Percentiles rank a stretch among this genome's conserved stretches.
Evolutionary conservation across 148 eudicot genomes (phyloP).

Genomic region (Persicaria maculosa): DNA sequence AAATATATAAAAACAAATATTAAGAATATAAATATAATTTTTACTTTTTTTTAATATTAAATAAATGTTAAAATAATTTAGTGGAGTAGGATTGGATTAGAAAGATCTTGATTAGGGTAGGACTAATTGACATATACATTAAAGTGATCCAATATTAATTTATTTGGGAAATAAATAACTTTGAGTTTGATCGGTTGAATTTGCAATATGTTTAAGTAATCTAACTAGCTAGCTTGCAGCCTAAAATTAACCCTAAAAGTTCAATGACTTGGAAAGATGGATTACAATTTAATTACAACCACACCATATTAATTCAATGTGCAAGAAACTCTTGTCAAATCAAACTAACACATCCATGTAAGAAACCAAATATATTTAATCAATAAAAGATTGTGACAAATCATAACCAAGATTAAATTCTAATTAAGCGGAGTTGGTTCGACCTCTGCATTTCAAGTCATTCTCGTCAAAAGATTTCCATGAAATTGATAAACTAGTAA

Average conservation of each 20-base stretch:
- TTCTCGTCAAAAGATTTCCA: neutral
- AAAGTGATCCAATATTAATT: no score
- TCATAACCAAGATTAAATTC: neutral
- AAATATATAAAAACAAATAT: no score
- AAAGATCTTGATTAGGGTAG: no score
- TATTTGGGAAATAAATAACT: no score
- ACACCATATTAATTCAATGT: neutral
- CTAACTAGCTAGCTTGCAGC: neutral
- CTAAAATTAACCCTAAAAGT: neutral
- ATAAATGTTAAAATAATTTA: no score
- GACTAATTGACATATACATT: no score
- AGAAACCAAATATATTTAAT: neutral
- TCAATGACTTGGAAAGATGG: neutral
- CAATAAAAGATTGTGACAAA: neutral
- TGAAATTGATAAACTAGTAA: neutral
- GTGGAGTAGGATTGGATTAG: no score
- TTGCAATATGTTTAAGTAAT: neutral
- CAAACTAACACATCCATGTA: neutral
- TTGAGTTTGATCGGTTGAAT: neutral
- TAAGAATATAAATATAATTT: no score
- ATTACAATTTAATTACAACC: neutral
- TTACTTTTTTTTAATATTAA: no score
- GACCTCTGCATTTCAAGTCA: neutral
- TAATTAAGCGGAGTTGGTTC: neutral
- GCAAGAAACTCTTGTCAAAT: constrained; percentile 1